Evolutionary conservation across 768 basidiomycete species (phyloP), one percentile per base, ranked within the genome.

Genomic region (Boletus edulis): DNA sequence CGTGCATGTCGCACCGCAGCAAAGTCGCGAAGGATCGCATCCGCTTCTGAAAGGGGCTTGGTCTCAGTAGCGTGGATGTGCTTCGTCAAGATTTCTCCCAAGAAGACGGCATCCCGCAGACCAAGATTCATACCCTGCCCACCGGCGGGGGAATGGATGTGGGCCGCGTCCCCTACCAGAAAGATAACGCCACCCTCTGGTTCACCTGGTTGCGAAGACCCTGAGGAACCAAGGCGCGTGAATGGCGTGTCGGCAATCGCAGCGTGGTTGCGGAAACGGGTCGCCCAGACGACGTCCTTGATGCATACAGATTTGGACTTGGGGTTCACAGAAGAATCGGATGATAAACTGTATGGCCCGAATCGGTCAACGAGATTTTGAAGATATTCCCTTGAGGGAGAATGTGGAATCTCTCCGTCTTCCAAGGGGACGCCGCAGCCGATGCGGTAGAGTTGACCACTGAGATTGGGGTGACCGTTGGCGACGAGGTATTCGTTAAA

Each of bases 51-150:
- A 5, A 59, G 48, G 0, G 62, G 31, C 22, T 43, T 34, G 6
- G 51, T 54, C 34, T 62, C 54, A 9, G 57, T 8, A 4, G 60
- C 62, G 7, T 51, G 60, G 1, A 76, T 51, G 60, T 79, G 78
- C 31, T 71, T 66, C 22, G 65, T 63, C 44, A 84, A 61, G 0
- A 66, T 72, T 15, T 76, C 72, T 5, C 75, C 81, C 13, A 83
- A 69, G 45, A 72, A 69, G 14, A 81, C 58, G 1, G 78, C 81
- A 52, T 83, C 82, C 12, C 82, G 75, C 22, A 84, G 63, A 11
- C 81, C 81, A 24, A 83, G 75, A 55, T 82, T 82, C 81, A 84
- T 80, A 8, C 82, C 82, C 57, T 83, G 82, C 1, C 82, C 82
- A 4, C 82, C 81, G 2, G 75, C 72, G 5, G 82, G 81, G 2